phyloP scores from a whole-genome alignment of 163 green algal genomes.

The Scenedesmus sp. region DNA sequence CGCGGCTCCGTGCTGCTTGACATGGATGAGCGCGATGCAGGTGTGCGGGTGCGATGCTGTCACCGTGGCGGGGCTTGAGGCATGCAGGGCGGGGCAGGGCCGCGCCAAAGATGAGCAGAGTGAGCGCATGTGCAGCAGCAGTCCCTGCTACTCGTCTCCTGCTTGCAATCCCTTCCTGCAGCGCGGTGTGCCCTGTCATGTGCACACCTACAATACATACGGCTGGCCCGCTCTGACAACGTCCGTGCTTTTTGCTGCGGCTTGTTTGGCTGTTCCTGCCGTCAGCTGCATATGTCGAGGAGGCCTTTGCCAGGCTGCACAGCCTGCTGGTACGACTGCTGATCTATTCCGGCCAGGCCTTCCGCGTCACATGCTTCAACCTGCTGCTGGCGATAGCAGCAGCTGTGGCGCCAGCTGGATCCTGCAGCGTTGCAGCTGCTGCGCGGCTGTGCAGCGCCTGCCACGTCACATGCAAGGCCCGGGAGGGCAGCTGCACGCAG shows the following conservation, averaged over 20 bases:
- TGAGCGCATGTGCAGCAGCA: not conserved
- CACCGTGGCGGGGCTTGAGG: not conserved
- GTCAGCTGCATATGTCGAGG: constrained; percentile 7
- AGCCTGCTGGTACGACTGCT: constrained; percentile 6
- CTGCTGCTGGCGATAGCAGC: constrained; percentile 30
- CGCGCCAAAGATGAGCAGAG: too few species aligned
- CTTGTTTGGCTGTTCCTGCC: not conserved
- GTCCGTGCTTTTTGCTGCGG: not conserved
- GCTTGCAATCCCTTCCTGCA: too few species aligned
- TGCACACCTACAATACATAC: not conserved
- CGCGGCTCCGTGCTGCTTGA: not conserved
- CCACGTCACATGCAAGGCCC: constrained; percentile 2
- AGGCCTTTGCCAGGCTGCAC: constrained; percentile 10
- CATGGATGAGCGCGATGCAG: not conserved
- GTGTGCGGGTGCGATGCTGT: not conserved
- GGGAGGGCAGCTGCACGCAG: not conserved
- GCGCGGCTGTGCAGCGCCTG: constrained; percentile 14
- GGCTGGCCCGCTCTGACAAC: not conserved
- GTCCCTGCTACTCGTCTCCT: not conserved
- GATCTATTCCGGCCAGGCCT: constrained; percentile 20
- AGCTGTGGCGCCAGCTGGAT: constrained; percentile 24
- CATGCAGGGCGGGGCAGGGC: too few species aligned
- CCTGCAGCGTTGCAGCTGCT: not conserved
- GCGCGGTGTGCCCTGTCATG: not conserved
- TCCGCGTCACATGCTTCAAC: constrained; percentile 33